phyloP scores from a whole-genome alignment of 1,139 yeast species.

The Scheffersomyces illinoinensis region DNA sequence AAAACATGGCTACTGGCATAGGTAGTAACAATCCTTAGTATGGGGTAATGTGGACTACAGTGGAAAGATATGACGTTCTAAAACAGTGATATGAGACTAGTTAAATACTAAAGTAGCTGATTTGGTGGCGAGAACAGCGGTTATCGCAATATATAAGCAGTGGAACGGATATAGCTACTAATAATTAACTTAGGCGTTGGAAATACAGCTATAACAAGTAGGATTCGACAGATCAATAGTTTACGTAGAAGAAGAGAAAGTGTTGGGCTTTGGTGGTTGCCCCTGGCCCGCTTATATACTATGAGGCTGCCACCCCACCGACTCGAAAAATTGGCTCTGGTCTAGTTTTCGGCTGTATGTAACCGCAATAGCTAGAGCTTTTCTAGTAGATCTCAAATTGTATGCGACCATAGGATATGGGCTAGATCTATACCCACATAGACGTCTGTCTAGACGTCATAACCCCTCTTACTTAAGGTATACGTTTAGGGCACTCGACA shows the following conservation, averaged over 20 bases:
- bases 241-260: not conserved
- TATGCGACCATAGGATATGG: not conserved
- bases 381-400: not conserved
- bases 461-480: not conserved
- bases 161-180: not conserved
- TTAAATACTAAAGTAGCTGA: not conserved
- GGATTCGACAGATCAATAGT: not conserved
- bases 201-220: no score
- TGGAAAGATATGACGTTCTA: not conserved
- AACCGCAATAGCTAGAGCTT: not conserved
- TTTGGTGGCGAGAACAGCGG: not conserved
- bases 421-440: not conserved
- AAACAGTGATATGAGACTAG: not conserved
- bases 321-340: not conserved
- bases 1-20: slow-evolving; percentile 13
- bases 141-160: not conserved
- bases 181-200: not conserved
- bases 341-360: not conserved
- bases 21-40: not conserved
- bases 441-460: not conserved
- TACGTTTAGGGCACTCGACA: not conserved
- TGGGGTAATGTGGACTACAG: not conserved
- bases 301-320: slow-evolving; percentile 1
- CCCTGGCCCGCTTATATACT: not conserved
- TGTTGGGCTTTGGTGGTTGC: not conserved